Evolutionary conservation across 768 basidiomycete genomes (phyloP).

Genomic region (Dioszegia crocea): DNA sequence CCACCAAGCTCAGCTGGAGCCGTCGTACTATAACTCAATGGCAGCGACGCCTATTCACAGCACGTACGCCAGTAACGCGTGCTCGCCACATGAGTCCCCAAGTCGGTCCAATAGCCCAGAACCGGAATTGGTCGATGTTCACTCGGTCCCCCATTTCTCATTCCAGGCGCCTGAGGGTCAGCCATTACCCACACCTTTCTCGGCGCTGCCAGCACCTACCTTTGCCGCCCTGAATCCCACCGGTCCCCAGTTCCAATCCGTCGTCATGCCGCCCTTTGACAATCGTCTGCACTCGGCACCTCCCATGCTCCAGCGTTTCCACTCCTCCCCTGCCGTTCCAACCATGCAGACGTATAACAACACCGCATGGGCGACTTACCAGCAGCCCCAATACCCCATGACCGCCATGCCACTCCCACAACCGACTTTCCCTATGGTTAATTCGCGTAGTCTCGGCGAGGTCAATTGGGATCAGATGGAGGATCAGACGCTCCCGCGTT

Average conservation of each 20-base stretch:
- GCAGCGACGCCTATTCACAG: not conserved
- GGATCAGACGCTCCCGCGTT: not conserved
- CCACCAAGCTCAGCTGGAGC: constrained; percentile 18
- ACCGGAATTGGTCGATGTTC: constrained; percentile 22
- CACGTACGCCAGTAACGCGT: not conserved
- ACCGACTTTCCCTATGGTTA: not conserved
- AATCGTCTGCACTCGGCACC: constrained; percentile 34
- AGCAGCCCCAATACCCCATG: constrained; percentile 9
- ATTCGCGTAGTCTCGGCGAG: not conserved
- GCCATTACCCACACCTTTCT: constrained; percentile 11
- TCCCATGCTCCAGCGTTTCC: constrained; percentile 28
- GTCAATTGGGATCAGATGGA: not conserved
- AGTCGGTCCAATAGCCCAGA: constrained; percentile 8
- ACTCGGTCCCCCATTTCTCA: constrained; percentile 19
- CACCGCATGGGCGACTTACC: constrained; percentile 8
- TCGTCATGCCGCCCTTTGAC: constrained; percentile 1
- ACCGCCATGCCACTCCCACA: not conserved
- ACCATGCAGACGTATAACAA: constrained; percentile 9
- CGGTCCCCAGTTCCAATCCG: constrained; percentile 14
- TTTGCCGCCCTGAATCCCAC: constrained; percentile 14
- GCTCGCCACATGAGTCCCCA: not conserved
- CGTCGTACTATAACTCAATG: constrained; percentile 16
- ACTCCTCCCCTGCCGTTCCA: constrained; percentile 28
- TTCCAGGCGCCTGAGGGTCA: constrained; percentile 24
- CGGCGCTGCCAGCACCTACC: constrained; percentile 14